Percentiles rank a stretch among this genome's conserved stretches.
Evolutionary conservation across 345 rosid species (phyloP).

Genomic region (Rhodamnia argentea): DNA sequence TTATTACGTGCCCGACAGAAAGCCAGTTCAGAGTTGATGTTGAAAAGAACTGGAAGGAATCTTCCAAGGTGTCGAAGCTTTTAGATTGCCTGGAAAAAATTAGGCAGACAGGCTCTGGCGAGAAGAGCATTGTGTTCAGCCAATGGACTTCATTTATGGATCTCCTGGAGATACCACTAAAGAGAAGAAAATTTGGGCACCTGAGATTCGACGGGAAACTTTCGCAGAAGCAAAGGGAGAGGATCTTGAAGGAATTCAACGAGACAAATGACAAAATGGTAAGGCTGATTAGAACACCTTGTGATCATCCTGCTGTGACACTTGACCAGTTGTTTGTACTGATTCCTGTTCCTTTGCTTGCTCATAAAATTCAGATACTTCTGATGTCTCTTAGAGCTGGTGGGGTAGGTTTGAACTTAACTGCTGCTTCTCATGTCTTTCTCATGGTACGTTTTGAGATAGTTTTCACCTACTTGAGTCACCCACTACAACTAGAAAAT

Average conservation of each 20-base stretch:
- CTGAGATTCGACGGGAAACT: slow-evolving; percentile 50
- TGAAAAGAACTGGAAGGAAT: slow-evolving; percentile 55
- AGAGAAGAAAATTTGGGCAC: slow-evolving; percentile 30
- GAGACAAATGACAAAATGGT: slow-evolving; percentile 48
- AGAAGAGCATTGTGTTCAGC: slow-evolving; percentile 63
- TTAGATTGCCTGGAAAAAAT: slow-evolving; percentile 39
- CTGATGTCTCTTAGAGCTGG: slow-evolving; percentile 63
- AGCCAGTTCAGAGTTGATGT: slow-evolving; percentile 44
- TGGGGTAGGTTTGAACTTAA: slow-evolving; percentile 61
- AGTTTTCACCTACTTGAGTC: not conserved
- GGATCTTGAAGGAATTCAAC: slow-evolving; percentile 47
- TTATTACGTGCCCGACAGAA: slow-evolving; percentile 47
- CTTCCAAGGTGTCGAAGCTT: slow-evolving; percentile 48
- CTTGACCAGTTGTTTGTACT: not conserved
- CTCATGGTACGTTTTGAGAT: slow-evolving; percentile 25
- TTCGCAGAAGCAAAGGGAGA: slow-evolving; percentile 50
- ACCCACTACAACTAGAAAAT: not conserved
- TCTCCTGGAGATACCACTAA: slow-evolving; percentile 48
- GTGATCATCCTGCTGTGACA: not conserved
- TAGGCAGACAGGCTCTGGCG: slow-evolving; percentile 19
- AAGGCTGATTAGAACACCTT: slow-evolving; percentile 1
- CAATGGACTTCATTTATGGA: slow-evolving; percentile 69
- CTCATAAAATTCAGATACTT: slow-evolving; percentile 23
- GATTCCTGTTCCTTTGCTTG: not conserved
- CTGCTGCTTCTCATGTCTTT: slow-evolving; percentile 61